Percentiles rank a stretch among this genome's conserved stretches.
Evolutionary conservation across 2,329 filamentous ascomycete species (phyloP).

Genomic region (Fusarium sp.): DNA sequence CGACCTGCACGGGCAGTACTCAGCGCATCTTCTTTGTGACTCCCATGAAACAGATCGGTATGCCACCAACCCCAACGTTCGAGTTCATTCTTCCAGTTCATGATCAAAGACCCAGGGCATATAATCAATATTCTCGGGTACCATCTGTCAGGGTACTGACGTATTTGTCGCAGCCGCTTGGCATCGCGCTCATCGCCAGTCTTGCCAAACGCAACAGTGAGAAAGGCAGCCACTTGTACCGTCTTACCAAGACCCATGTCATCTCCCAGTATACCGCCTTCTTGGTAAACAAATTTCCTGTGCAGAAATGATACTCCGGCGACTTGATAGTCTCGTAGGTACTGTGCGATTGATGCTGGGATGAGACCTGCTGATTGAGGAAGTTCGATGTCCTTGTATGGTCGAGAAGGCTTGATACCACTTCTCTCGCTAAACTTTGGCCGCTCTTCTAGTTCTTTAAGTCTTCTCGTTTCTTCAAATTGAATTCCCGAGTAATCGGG

Average conservation of each 20-base stretch:
- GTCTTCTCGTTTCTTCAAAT: constrained; percentile 66
- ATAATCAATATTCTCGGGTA: constrained; percentile 85
- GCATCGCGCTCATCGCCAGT: constrained; percentile 87
- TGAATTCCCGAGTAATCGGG: constrained; percentile 81
- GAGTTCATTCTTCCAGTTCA: constrained; percentile 92
- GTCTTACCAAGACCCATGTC: constrained; percentile 99
- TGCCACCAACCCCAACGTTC: constrained; percentile 97
- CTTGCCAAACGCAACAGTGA: constrained; percentile 94
- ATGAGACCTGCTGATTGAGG: constrained; percentile 83
- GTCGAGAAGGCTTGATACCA: constrained; percentile 73
- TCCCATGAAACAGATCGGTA: constrained; percentile 83
- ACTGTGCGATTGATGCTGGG: constrained; percentile 90
- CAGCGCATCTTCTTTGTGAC: constrained; percentile 75
- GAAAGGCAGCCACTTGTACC: constrained; percentile 92
- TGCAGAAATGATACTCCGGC: constrained; percentile 88
- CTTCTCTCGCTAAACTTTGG: constrained; percentile 73
- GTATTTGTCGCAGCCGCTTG: constrained; percentile 89
- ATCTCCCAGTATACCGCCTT: constrained; percentile 90
- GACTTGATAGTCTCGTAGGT: constrained; percentile 91
- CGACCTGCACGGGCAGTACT: constrained; percentile 80
- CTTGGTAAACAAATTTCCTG: constrained; percentile 89
- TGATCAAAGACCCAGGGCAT: constrained; percentile 88
- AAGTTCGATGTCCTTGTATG: constrained; percentile 81
- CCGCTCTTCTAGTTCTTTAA: constrained; percentile 68
- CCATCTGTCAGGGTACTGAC: constrained; percentile 74